Base-by-base conservation (phyloP, 129 eudicot genomes). In the Centrapalus pauciflorus region DNA sequence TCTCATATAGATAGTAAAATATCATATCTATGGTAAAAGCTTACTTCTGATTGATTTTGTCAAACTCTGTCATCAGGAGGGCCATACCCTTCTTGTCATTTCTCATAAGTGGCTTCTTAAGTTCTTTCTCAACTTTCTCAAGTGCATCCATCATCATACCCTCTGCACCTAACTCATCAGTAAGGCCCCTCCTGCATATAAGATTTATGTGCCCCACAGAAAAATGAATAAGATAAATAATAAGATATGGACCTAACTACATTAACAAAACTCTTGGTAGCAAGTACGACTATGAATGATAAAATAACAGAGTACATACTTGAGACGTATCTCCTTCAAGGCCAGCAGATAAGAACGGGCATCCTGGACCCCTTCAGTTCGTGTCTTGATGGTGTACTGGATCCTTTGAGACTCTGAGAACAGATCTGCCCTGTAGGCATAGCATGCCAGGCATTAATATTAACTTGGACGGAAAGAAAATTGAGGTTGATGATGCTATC, bases 81-180 rank as follows among this genome's bases (percentile, higher is more conserved):
- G 79, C 81, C 83, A 90, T 81, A 27, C 88, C 90, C 68, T 86
- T 79, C 71, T 90, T 81, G 79, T 90, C 97, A 69, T 86, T 86
- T 65, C 97, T 78, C 97, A 90, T 59, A 26, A 90, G 90, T 4
- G 97, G 97, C 56, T 90, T 86, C 72, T 86, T 86, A 37, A 90
- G 30, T 70, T 86, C 90, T 51, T 86, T 86, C 77, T 90, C 97
- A 66, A 90, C 86, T 77, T 83, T 90, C 54, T 86, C 95, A 69
- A 90, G 78, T 13, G 95, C 95, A 49, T 81, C 84, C 80, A 86
- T 76, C 97, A 90, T 90, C 97, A 86, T 74, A 24, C 74, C 80
- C 75, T 90, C 97, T 21, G 88, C 90, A 57, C 95, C 97, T 48
- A 86, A 85, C 11, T 90, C 95, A 72, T 40, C 2, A 40, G 12